Evolutionary conservation across 2,329 filamentous ascomycete genomes (phyloP).

Genomic region (Camillea tinctor): DNA sequence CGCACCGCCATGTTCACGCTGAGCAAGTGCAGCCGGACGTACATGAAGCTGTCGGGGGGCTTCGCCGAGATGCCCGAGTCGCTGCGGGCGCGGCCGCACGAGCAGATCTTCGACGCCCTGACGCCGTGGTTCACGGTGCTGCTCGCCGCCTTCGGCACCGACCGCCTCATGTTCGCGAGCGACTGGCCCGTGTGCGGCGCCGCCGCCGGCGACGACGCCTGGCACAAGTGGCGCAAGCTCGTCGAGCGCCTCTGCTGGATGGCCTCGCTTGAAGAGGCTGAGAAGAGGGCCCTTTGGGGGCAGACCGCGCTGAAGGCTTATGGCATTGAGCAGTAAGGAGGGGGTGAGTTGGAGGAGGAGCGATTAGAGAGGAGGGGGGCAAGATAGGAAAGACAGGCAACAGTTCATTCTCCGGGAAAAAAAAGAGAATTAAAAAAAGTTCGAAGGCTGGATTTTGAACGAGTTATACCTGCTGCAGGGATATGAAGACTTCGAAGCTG

Average conservation of each 20-base stretch:
- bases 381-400: not conserved
- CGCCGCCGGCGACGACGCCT: conserved; percentile 57
- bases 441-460: not conserved
- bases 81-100: conserved; percentile 46
- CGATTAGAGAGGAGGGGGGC: not conserved
- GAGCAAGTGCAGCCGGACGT: conserved; percentile 63
- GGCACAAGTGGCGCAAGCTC: conserved; percentile 72
- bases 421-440: not conserved
- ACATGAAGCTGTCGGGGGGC: conserved; percentile 87
- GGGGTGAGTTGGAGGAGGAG: not conserved
- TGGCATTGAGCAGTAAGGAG: conserved; percentile 36
- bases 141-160: conserved; percentile 68
- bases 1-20: conserved; percentile 66
- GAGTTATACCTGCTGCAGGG: not conserved
- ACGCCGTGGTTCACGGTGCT: conserved; percentile 71
- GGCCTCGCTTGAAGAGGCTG: conserved; percentile 58
- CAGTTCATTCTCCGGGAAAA: no score
- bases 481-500: no score
- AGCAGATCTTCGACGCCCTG: conserved; percentile 61
- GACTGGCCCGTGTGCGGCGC: conserved; percentile 93
- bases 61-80: conserved; percentile 74
- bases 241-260: conserved; percentile 67
- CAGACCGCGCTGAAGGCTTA: conserved; percentile 74
- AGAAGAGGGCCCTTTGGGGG: conserved; percentile 68
- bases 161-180: conserved; percentile 82